A percentile compares a stretch with the other conserved stretches of the same genome.
Conservation (phyloP, 768 basidiomycete species). For the Amanita brunnescens region DNA sequence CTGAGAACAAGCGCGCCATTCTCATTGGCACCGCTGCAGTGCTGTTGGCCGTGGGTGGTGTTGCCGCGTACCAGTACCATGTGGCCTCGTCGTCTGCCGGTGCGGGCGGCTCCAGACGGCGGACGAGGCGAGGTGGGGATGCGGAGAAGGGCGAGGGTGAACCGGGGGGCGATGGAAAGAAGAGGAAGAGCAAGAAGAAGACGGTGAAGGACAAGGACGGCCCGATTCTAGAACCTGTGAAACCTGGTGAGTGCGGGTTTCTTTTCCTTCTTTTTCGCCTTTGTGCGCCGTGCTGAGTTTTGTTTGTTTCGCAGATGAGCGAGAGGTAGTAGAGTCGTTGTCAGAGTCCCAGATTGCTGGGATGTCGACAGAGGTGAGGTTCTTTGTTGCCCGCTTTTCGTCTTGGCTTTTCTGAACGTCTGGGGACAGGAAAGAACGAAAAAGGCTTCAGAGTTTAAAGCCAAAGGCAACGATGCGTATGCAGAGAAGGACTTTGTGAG, state of each 20-base stretch:
- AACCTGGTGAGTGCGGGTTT: too few relatives aligned
- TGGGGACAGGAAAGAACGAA: conserved; percentile 37
- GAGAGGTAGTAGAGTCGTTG: conserved; percentile 29
- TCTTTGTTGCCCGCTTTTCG: not conserved
- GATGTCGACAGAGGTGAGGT: conserved; percentile 51
- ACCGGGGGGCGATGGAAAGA: conserved; percentile 18
- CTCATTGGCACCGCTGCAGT: conserved; percentile 67
- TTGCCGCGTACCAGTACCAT: conserved; percentile 49
- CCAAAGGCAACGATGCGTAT: conserved; percentile 66
- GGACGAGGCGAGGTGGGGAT: conserved; percentile 23
- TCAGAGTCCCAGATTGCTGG: conserved; percentile 47
- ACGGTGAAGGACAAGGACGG: conserved; percentile 41
- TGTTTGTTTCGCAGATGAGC: conserved; percentile 17
- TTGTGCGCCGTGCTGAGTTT: conserved; percentile 7
- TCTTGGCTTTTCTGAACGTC: not conserved
- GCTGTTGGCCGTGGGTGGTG: conserved; percentile 61
- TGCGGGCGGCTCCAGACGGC: conserved; percentile 29
- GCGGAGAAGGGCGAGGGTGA: conserved; percentile 35
- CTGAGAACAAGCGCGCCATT: conserved; percentile 73
- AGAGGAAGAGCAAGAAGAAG: conserved; percentile 41
- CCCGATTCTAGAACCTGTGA: conserved; percentile 62
- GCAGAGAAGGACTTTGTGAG: conserved; percentile 47
- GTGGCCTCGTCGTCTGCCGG: conserved; percentile 54
- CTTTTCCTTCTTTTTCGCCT: too few relatives aligned
- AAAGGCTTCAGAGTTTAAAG: conserved; percentile 56